These are phyloP conservation scores for Rhynchosporium secalis DNA, from an alignment of 2,329 filamentous ascomycete species.

Conservation along the genomic window DNA sequence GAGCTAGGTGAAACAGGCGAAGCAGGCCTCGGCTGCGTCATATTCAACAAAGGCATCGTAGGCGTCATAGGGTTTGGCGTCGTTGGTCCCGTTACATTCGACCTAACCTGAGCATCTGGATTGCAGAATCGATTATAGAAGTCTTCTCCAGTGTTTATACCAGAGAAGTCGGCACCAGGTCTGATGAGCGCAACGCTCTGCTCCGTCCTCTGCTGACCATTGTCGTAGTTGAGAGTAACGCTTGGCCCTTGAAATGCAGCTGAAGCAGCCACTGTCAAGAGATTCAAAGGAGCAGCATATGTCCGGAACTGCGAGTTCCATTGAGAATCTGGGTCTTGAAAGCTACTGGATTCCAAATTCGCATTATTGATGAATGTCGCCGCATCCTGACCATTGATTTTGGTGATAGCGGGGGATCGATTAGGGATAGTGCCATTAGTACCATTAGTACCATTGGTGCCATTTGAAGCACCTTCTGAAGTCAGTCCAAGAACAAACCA, in stretches of 20 bases:
- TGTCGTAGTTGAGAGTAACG: conserved; percentile 14
- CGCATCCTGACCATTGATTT: conserved; percentile 56
- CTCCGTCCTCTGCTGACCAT: conserved; percentile 12
- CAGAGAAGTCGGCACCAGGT: neutral
- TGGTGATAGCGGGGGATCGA: conserved; percentile 47
- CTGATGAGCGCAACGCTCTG: conserved; percentile 6
- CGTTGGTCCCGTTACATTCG: neutral
- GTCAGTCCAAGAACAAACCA: neutral
- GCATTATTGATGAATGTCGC: conserved; percentile 48
- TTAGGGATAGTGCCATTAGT: conserved; percentile 1
- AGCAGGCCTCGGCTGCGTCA: neutral
- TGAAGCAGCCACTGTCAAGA: neutral
- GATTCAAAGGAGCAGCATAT: conserved; percentile 24
- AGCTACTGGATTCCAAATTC: conserved; percentile 38
- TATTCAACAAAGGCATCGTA: no score
- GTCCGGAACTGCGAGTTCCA: conserved; percentile 42
- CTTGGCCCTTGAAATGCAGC: conserved; percentile 5
- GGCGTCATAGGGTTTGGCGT: neutral
- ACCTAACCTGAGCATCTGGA: neutral
- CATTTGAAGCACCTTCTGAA: neutral
- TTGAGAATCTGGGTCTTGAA: conserved; percentile 43
- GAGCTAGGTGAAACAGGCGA: neutral
- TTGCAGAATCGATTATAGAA: conserved; percentile 10
- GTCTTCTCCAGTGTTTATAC: conserved; percentile 12
- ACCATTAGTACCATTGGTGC: conserved; percentile 8